Evolutionary conservation across 306 rosid species (phyloP).

Genomic region (Cucumis cinereus): DNA sequence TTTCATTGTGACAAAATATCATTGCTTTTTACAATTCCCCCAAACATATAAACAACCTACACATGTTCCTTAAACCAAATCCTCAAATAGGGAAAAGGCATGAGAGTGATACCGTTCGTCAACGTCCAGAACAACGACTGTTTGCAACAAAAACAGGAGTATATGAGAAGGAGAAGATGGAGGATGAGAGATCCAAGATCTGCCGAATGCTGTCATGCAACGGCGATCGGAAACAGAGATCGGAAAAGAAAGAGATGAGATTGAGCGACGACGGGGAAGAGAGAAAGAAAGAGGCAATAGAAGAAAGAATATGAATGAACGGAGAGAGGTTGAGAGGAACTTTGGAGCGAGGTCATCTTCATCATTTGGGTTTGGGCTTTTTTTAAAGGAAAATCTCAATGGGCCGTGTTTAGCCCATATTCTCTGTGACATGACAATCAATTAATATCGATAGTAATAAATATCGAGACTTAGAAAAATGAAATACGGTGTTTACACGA

Average conservation of each 20-base stretch:
- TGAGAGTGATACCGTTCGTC: neutral
- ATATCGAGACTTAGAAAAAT: no score
- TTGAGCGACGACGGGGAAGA: neutral
- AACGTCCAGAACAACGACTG: neutral
- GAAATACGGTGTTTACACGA: no score
- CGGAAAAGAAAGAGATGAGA: neutral
- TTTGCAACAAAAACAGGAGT: neutral
- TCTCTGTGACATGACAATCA: no score
- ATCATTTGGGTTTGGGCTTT: neutral
- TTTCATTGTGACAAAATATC: neutral
- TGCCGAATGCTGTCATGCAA: neutral
- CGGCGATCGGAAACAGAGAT: neutral
- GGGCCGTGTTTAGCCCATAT: neutral
- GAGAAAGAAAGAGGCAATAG: neutral
- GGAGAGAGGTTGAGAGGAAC: neutral
- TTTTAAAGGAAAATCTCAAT: neutral
- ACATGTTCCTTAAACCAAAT: neutral
- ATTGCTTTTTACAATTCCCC: neutral
- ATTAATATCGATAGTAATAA: no score
- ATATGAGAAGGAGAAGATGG: neutral
- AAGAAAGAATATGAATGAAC: neutral
- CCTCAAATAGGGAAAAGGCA: neutral
- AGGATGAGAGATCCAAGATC: conserved; percentile 1
- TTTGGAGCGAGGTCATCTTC: neutral
- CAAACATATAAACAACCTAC: neutral